Conservation (phyloP, 2,329 filamentous ascomycete genomes). For the Fusarium beomiforme region DNA sequence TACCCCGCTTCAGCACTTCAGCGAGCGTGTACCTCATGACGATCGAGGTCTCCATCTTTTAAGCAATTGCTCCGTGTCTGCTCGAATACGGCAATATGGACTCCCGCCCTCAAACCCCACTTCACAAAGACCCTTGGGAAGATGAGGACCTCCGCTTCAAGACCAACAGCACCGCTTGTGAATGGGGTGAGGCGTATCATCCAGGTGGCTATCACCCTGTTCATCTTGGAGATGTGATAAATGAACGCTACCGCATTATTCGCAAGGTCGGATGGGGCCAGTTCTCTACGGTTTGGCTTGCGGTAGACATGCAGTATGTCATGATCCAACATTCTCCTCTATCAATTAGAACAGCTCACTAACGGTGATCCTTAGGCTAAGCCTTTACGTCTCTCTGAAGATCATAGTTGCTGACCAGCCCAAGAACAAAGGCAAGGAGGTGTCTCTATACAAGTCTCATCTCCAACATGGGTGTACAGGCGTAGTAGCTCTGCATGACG, state of each 20-base stretch:
- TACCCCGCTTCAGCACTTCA: too few species aligned
- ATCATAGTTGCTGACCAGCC: background rate
- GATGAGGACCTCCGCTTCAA: background rate
- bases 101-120: background rate
- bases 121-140: background rate
- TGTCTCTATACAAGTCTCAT: background rate
- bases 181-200: background rate
- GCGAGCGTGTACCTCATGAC: too few species aligned
- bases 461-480: background rate
- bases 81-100: background rate
- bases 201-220: background rate
- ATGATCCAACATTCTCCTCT: fast-evolving
- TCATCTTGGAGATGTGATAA: background rate
- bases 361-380: fast-evolving
- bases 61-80: too few species aligned
- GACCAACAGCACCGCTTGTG: background rate
- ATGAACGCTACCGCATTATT: background rate
- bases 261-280: background rate
- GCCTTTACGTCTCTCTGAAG: background rate
- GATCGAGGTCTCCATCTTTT: too few species aligned
- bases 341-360: fast-evolving
- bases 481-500: background rate
- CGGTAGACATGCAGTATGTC: background rate
- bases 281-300: background rate
- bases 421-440: background rate